Conservation (phyloP, 176 grass and related monocot species). For the Avena eriantha region DNA sequence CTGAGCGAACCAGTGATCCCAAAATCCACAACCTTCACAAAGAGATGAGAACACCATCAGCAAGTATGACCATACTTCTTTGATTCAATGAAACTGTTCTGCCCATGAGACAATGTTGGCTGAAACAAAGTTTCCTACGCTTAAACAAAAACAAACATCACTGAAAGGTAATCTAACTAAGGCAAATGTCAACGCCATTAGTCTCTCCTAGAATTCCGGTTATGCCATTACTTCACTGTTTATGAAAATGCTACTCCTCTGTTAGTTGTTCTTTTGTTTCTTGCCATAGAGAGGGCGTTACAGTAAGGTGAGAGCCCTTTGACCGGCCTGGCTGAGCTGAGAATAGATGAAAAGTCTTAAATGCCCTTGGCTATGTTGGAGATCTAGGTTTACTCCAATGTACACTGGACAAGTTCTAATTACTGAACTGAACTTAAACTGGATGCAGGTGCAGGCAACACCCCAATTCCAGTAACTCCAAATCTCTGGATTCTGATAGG, state of each 20-base stretch:
- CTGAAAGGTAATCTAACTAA: not conserved
- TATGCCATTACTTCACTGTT: no score
- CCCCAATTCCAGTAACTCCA: not conserved
- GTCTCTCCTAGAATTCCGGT: not conserved
- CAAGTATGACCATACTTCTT: not conserved
- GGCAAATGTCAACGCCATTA: not conserved
- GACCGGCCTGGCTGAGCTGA: not conserved
- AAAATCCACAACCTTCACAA: conserved; percentile 90
- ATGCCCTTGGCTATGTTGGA: not conserved
- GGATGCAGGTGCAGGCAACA: not conserved
- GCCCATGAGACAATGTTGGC: not conserved
- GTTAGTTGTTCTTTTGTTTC: not conserved
- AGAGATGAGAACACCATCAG: conserved; percentile 6
- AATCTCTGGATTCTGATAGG: conserved; percentile 25
- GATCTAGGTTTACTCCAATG: not conserved
- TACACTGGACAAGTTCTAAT: not conserved
- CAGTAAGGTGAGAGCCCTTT: not conserved
- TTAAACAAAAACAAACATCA: conserved; percentile 3
- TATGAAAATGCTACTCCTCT: no score
- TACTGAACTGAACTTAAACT: not conserved
- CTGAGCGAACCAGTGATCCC: conserved; percentile 94
- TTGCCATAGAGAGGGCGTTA: not conserved
- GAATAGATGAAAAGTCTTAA: not conserved
- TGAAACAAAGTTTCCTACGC: conserved; percentile 28
- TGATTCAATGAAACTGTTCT: conserved; percentile 24